Base-by-base conservation (phyloP, 2,329 filamentous ascomycete genomes). In the Fusarium sp. region DNA sequence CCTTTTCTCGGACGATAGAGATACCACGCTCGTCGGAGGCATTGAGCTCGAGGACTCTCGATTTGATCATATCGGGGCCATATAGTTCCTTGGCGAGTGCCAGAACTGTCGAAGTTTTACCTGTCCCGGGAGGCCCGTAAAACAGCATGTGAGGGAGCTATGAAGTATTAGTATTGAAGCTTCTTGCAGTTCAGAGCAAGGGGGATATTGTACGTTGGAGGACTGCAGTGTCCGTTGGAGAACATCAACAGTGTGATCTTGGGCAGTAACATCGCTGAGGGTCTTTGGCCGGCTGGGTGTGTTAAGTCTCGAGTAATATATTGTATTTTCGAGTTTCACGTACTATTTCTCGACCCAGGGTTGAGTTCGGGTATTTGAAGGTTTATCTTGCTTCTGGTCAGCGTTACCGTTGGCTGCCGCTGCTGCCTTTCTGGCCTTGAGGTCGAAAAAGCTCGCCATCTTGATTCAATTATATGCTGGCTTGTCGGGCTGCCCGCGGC, bases 261-360 rank as follows among this genome's bases (percentile, higher is more conserved):
- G 96, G 18, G 96, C 96, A 26, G 96, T 94, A 74, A 99, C 95
- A 89, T 99, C 97, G 81, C 91, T 92, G 56, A 99, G 91, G 17
- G 92, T 95, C 84, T 97, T 98, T 35, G 96, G 97, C 49, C 96
- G 95, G 82, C 96, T 98, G 75, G 6, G 14, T 5, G 39, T 28
- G 22, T 55, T 79, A 45, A 76, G 74, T 47, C 20, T 31, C 26
- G 13, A 28, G 26, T 9, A 22, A 14, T 7, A 17, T 7, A 28
- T 22, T n/a, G 17, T 6, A 33, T 31, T n/a, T n/a, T 51, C n/a
- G 58, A 45, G 35, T 48, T 26, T 48, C 18, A 70, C 88, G 72
- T 87, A 98, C 96, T 98, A 98, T 93, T 98, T 98, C 86, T 98
- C 96, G 60, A 98, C 96, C 96, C 96, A 99, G 79, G 96, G 96